Base-by-base conservation (phyloP, 441 rosid species). In the Populus trichocarpa region DNA sequence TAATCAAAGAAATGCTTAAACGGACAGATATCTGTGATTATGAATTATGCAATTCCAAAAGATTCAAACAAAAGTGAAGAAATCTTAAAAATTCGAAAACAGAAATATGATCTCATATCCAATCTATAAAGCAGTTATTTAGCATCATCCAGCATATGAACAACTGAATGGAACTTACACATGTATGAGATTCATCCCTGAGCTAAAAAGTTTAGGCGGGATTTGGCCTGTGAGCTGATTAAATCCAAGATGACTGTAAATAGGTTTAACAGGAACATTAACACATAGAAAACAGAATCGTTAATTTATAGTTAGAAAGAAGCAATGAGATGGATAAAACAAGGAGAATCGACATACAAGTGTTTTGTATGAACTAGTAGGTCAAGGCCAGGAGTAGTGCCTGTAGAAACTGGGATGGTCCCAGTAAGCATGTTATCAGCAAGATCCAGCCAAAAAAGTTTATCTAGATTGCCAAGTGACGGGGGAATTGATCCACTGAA, bases 391-490 rank as follows among this genome's bases (percentile, higher is more conserved):
- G 90, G 89, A 59, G 88, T 73, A 20, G 83, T 79, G 50, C 85
- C 96, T 69, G 35, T 46, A 0, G 98, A 96, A 61, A 96, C 89
- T 6, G 98, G 99, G 76, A 96, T 78, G 3, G 78, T 0, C 73
- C 99, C 99, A 6, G 73, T 80, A 14, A 96, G 89, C 77, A 76
- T 73, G 83, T 96, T 96, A 78, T 90, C 95, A 22, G 96, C 86
- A 74, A 96, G 84, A 84, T 96, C 99, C 32, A 96, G 75, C 99
- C 91, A 92, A 81, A 83, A 80, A 23, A 96, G 94, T 0, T 71
- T 85, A 2, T 87, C 57, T 73, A 96, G 87, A 53, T 77, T 87
- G n/a, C 98, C 98, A 23, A 94, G 84, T 73, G 94, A 85, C 1
- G 89, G 82, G 0, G 98, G 98, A 67, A 96, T 90, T 59, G 5